Evolutionary conservation across 129 eudicot genomes (phyloP).

Genomic region (Flaveria ramosissima): DNA sequence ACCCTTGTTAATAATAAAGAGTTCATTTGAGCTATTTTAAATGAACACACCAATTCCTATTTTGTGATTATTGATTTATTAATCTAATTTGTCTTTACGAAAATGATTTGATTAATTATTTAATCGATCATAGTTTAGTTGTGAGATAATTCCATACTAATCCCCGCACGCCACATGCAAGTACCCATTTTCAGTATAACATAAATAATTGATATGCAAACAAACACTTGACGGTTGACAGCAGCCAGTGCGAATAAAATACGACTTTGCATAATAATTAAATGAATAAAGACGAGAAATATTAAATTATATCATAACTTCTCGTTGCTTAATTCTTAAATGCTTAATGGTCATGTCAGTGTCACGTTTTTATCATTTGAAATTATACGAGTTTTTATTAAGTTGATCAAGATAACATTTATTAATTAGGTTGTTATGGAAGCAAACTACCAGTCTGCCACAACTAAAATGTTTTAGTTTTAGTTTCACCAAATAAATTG

Average conservation of each 20-base stretch:
- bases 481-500: too few species aligned
- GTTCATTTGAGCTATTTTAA: not conserved
- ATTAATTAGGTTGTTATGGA: too few species aligned
- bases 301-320: not conserved
- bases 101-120: not conserved
- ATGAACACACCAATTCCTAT: not conserved
- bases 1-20: not conserved
- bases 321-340: too few species aligned
- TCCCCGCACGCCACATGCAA: conserved; percentile 3
- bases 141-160: not conserved
- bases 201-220: conserved; percentile 8
- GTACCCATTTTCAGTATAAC: not conserved
- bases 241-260: not conserved
- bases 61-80: not conserved
- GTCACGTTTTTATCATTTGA: too few species aligned
- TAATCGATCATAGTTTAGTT: not conserved
- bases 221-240: conserved; percentile 25
- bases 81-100: not conserved
- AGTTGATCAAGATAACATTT: too few species aligned
- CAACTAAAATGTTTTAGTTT: too few species aligned
- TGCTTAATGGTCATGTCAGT: too few species aligned
- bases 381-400: too few species aligned
- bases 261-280: not conserved
- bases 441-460: too few species aligned
- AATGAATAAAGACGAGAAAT: not conserved